phyloP scores from a whole-genome alignment of 202 grass and related monocot genomes.

The Dendrocalamus latiflorus region DNA sequence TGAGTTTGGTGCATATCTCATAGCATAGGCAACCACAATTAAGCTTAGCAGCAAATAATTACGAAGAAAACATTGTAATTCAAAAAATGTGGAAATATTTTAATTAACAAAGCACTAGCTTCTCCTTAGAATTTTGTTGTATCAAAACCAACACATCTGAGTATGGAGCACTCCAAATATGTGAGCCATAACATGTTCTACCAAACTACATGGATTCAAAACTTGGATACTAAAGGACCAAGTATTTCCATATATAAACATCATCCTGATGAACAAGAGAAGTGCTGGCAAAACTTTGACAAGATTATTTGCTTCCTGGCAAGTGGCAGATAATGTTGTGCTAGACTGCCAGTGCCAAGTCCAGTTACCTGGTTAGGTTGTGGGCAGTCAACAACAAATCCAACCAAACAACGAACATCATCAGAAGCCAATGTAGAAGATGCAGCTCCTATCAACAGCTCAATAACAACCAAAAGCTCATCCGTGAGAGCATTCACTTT shows the following conservation, averaged over 20 bases:
- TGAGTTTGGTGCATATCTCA: background rate
- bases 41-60: constrained; percentile 10
- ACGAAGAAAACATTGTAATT: constrained; percentile 1
- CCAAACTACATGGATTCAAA: constrained; percentile 14
- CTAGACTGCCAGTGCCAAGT: background rate
- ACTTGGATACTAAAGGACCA: constrained; percentile 2
- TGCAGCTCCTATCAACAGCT: constrained; percentile 66
- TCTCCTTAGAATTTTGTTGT: background rate
- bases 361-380: constrained; percentile 74
- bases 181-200: background rate
- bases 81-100: background rate
- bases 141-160: constrained; percentile 11
- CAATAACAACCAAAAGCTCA: constrained; percentile 82
- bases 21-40: background rate
- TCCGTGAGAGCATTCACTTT: constrained; percentile 71
- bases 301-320: background rate
- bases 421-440: constrained; percentile 59
- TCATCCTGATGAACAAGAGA: constrained; percentile 24
- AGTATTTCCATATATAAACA: constrained; percentile 23
- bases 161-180: background rate
- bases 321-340: constrained; percentile 13
- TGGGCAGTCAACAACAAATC: constrained; percentile 77
- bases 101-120: constrained; percentile 16
- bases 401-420: constrained; percentile 61
- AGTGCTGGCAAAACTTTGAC: background rate